phyloP scores from a whole-genome alignment of 1,139 yeast species.

The Zygosaccharomyces sapae region DNA sequence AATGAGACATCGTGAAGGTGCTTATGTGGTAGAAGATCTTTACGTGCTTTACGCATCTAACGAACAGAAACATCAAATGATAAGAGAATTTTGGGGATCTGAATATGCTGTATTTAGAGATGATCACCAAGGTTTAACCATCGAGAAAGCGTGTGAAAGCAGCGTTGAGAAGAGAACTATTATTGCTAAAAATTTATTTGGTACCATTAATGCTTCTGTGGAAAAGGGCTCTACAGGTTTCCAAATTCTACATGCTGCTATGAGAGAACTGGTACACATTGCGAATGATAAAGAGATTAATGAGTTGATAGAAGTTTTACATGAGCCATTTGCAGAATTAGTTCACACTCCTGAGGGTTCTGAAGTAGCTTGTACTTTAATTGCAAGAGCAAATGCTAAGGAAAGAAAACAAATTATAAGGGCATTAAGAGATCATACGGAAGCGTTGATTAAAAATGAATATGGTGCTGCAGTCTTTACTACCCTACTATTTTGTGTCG shows the following conservation, averaged over 20 bases:
- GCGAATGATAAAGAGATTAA: slow-evolving; percentile 63
- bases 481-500: slow-evolving; percentile 79
- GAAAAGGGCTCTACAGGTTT: slow-evolving; percentile 96
- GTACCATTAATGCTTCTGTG: slow-evolving; percentile 85
- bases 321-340: slow-evolving; percentile 88
- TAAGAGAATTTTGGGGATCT: slow-evolving; percentile 96
- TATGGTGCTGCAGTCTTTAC: slow-evolving; percentile 79
- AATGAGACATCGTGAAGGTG: slow-evolving; percentile 97
- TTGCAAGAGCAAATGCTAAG: slow-evolving; percentile 85
- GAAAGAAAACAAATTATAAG: slow-evolving; percentile 80
- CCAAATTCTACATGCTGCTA: slow-evolving; percentile 93
- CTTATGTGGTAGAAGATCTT: slow-evolving; percentile 95
- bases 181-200: slow-evolving; percentile 69
- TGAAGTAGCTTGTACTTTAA: slow-evolving; percentile 76
- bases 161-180: slow-evolving; percentile 79
- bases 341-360: slow-evolving; percentile 94
- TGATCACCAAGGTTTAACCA: slow-evolving; percentile 56
- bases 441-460: slow-evolving; percentile 75
- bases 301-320: slow-evolving; percentile 76
- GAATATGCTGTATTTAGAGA: slow-evolving; percentile 89
- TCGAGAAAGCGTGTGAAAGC: slow-evolving; percentile 63
- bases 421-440: slow-evolving; percentile 67
- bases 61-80: slow-evolving; percentile 83
- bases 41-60: slow-evolving; percentile 79
- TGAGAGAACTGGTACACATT: slow-evolving; percentile 79